These are phyloP conservation scores for Xylaria flabelliformis DNA, from an alignment of 495 filamentous ascomycete species.

Conservation along the genomic window DNA sequence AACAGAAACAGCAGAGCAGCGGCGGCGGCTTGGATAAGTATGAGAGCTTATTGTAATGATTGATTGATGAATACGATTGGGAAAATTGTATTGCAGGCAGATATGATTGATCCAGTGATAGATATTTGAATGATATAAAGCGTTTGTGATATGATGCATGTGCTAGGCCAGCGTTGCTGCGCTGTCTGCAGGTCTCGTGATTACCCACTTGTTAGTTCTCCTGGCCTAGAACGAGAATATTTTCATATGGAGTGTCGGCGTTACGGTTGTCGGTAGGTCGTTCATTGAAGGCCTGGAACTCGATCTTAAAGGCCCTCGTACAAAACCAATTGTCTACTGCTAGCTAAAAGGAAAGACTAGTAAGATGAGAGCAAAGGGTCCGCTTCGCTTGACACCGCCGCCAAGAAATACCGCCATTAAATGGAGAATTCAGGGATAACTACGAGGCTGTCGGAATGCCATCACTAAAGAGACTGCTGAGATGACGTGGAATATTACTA, in stretches of 20 bases:
- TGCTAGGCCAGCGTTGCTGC: not conserved
- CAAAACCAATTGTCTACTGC: too few species aligned
- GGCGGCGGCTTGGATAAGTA: not conserved
- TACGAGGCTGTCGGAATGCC: too few species aligned
- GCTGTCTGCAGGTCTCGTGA: not conserved
- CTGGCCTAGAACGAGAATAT: not conserved
- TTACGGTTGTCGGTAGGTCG: not conserved
- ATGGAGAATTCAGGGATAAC: too few species aligned
- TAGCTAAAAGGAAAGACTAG: too few species aligned
- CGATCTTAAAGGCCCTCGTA: too few species aligned
- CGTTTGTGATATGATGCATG: not conserved
- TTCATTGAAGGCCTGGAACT: too few species aligned
- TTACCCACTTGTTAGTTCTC: not conserved
- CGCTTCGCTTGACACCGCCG: too few species aligned
- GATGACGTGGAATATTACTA: too few species aligned
- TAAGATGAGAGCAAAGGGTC: too few species aligned
- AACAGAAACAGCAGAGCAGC: slow-evolving; percentile 35
- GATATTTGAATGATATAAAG: not conserved
- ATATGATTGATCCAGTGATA: not conserved
- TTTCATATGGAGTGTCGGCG: not conserved
- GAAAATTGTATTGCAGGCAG: not conserved
- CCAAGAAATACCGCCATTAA: too few species aligned
- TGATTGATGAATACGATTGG: not conserved
- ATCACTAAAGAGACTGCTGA: too few species aligned
- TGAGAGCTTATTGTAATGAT: slow-evolving; percentile 10